Base-by-base conservation (phyloP, 2,329 filamentous ascomycete species). In the Ceratocystis smalleyi region DNA sequence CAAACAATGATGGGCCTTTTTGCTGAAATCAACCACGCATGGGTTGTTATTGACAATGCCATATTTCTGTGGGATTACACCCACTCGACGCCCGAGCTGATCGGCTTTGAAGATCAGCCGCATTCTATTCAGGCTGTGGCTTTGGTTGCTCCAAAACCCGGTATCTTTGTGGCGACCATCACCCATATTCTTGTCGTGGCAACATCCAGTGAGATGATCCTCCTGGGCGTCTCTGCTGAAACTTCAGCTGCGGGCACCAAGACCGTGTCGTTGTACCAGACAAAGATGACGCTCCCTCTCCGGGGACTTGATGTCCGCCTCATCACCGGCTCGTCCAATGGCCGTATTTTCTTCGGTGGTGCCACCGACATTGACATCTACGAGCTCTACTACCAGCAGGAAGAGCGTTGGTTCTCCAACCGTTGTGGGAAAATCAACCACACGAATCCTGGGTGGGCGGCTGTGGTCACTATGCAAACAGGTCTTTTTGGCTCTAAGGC, bases 61-160 rank as follows among this genome's bases (percentile, higher is more conserved):
- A 79, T 99, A 55, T 99, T 96, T 73, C 80, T 99, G 17, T 99
- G 95, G 95, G 92, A 99, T 75, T 99, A 96, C 74, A 96, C 91
- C 5, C 83, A 90, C 72, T 85, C 89, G n/a, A 89, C 92, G 69
- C 90, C 92, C 4, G 89, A 96, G 72, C 79, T 96, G 51, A 87
- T 96, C 68, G 92, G 92, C 19, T 96, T 89, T 71, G 92, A 97
- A 73, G 91, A 96, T 69, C 88, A 92, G 73, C 80, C 85, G 5
- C 85, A 95, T 72, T 89, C 85, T 68, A 97, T 99, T 70, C 91
- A 90, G 51, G 85, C 89, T n/a, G 88, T 99, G 54, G 91, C 89
- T 69, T 81, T 99, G 59, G 87, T 95, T 12, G 83, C 85, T 61
- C 94, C 94, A 6, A 89, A 91, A 69, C 78, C 84, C 0, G 89